Conservation (phyloP, 2,329 filamentous ascomycete species). For the Phyllosticta citriasiana region DNA sequence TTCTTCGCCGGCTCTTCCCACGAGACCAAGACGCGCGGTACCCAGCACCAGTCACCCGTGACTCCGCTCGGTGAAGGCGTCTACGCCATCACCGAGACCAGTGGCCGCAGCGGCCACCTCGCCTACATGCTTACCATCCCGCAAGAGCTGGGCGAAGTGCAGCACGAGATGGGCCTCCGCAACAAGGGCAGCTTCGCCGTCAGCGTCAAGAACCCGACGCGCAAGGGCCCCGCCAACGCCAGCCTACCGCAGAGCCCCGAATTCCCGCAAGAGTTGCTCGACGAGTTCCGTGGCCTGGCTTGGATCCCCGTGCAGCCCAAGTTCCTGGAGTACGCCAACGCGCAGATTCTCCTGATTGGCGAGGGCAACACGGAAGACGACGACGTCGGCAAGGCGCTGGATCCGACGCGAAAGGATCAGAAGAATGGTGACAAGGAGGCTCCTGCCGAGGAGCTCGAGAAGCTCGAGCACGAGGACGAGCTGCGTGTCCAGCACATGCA, state of each 20-base stretch:
- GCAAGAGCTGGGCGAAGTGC: constrained; percentile 56
- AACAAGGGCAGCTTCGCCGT: constrained; percentile 67
- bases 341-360: constrained; percentile 72
- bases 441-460: constrained; percentile 61
- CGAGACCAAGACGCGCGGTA: constrained; percentile 64
- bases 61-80: constrained; percentile 75
- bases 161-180: constrained; percentile 63
- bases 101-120: constrained; percentile 60
- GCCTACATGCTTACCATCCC: constrained; percentile 73
- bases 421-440: constrained; percentile 47
- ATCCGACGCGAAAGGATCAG: constrained; percentile 48
- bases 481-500: constrained; percentile 52
- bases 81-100: constrained; percentile 66
- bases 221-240: constrained; percentile 53
- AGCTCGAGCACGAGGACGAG: constrained; percentile 65
- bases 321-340: constrained; percentile 63
- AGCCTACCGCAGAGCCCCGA: constrained; percentile 55
- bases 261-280: constrained; percentile 60
- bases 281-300: constrained; percentile 61
- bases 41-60: constrained; percentile 57
- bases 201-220: constrained; percentile 70
- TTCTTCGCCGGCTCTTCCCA: constrained; percentile 62
- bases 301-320: constrained; percentile 68
- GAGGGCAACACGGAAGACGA: constrained; percentile 39
- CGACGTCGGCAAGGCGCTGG: constrained; percentile 46